Evolutionary conservation across 768 basidiomycete species (phyloP).

Genomic region (Collybia sordida): DNA sequence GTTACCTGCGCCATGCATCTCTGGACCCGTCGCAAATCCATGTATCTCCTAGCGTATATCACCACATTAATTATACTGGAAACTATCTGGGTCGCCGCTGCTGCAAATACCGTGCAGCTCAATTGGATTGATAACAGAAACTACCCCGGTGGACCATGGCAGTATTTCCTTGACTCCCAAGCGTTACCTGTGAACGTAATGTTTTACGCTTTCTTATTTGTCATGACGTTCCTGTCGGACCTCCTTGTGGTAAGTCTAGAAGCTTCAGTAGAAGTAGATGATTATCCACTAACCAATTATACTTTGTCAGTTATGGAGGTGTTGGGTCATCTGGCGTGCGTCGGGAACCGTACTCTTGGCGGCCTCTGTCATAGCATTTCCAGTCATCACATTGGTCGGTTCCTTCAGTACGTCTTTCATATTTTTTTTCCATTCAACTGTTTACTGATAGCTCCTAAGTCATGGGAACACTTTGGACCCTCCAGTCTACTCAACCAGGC

Average conservation of each 20-base stretch:
- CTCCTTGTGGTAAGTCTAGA: slow-evolving; percentile 35
- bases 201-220: slow-evolving; percentile 34
- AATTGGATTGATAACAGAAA: slow-evolving; percentile 33
- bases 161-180: slow-evolving; percentile 34
- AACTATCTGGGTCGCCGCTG: slow-evolving; percentile 30
- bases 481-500: slow-evolving; percentile 38
- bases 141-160: slow-evolving; percentile 33
- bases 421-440: background rate
- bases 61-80: slow-evolving; percentile 29
- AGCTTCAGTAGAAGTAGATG: background rate
- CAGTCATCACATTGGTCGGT: slow-evolving; percentile 32
- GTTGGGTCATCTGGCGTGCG: slow-evolving; percentile 45
- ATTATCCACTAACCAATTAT: background rate
- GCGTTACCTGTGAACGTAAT: slow-evolving; percentile 34
- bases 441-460: slow-evolving; percentile 17
- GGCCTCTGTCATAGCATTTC: slow-evolving; percentile 32
- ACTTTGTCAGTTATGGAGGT: slow-evolving; percentile 39
- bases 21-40: slow-evolving; percentile 24
- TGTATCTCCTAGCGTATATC: slow-evolving; percentile 29
- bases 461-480: slow-evolving; percentile 41
- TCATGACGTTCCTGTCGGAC: slow-evolving; percentile 37
- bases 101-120: slow-evolving; percentile 31
- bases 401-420: slow-evolving; percentile 35
- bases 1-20: slow-evolving; percentile 26
- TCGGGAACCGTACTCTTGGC: slow-evolving; percentile 20